These are phyloP conservation scores for Phaeotremella fagi DNA, from an alignment of 768 basidiomycete species.

Conservation along the genomic window DNA sequence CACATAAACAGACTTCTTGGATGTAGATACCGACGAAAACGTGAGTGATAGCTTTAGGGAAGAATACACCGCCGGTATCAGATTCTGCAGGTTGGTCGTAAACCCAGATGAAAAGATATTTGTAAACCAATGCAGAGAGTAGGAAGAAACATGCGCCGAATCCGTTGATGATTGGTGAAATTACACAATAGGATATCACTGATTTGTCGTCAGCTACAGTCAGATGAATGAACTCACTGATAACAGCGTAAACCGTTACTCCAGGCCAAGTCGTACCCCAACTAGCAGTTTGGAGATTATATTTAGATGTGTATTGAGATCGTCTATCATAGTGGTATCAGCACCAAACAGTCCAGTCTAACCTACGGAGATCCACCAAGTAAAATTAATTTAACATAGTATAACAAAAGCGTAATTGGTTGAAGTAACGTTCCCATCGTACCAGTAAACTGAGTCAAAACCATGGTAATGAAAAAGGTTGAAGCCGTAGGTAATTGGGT, in stretches of 20 bases:
- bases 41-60: slow-evolving; percentile 89
- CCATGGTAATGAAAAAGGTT: slow-evolving; percentile 53
- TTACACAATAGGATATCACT: slow-evolving; percentile 64
- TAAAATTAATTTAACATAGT: slow-evolving; percentile 84
- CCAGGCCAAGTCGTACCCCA: slow-evolving; percentile 71
- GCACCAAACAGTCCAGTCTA: slow-evolving; percentile 48
- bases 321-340: slow-evolving; percentile 50
- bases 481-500: slow-evolving; percentile 61
- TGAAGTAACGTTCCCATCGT: slow-evolving; percentile 76
- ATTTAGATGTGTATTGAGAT: slow-evolving; percentile 77
- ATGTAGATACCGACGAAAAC: slow-evolving; percentile 91
- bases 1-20: slow-evolving; percentile 75
- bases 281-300: slow-evolving; percentile 59
- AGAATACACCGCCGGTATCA: slow-evolving; percentile 91
- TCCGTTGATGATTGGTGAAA: slow-evolving; percentile 90
- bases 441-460: slow-evolving; percentile 58
- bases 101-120: slow-evolving; percentile 74
- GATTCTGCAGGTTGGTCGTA: slow-evolving; percentile 61
- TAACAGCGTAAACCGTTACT: slow-evolving; percentile 74
- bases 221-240: slow-evolving; percentile 55
- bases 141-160: slow-evolving; percentile 77
- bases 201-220: neutral
- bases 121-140: slow-evolving; percentile 72
- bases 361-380: slow-evolving; percentile 62
- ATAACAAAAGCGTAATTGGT: slow-evolving; percentile 67